These are phyloP conservation scores for Hemerocallis citrina DNA, from an alignment of 106 monocot species.

Conservation along the genomic window DNA sequence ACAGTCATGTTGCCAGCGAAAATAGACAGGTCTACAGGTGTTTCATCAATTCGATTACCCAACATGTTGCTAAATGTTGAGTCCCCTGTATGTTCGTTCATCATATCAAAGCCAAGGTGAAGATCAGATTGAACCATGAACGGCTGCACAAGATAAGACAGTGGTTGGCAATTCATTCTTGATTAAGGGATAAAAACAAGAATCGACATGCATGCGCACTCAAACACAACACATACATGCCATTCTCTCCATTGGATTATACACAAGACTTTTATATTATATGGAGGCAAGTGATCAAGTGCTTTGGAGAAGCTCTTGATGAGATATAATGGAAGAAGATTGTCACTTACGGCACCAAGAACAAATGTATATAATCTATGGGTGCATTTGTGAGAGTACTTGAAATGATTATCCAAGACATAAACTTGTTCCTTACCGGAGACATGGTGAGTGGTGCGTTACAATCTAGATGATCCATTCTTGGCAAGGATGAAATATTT, in stretches of 20 bases:
- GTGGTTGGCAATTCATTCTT: background rate
- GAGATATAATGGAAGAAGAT: too few species aligned
- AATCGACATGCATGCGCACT: too few species aligned
- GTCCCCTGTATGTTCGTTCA: conserved; percentile 15
- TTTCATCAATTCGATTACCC: conserved; percentile 6
- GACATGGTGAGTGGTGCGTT: background rate
- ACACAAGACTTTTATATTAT: too few species aligned
- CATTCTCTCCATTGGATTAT: too few species aligned
- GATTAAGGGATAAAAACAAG: conserved; percentile 1
- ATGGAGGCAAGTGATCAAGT: too few species aligned
- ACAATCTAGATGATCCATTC: background rate
- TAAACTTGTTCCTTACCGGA: background rate
- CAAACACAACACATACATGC: too few species aligned
- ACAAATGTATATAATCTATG: background rate
- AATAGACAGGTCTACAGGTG: background rate
- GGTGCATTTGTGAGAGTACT: background rate
- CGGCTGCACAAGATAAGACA: background rate
- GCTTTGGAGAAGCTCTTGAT: too few species aligned
- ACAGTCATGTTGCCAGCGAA: conserved; percentile 9
- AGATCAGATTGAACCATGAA: conserved; percentile 13
- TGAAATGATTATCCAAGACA: background rate
- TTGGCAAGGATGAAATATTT: conserved; percentile 2
- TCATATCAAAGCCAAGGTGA: background rate
- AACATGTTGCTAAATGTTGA: conserved; percentile 10
- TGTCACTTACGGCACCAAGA: background rate